Evolutionary conservation across 129 eudicot species (phyloP).

Genomic region (Logfia minima): DNA sequence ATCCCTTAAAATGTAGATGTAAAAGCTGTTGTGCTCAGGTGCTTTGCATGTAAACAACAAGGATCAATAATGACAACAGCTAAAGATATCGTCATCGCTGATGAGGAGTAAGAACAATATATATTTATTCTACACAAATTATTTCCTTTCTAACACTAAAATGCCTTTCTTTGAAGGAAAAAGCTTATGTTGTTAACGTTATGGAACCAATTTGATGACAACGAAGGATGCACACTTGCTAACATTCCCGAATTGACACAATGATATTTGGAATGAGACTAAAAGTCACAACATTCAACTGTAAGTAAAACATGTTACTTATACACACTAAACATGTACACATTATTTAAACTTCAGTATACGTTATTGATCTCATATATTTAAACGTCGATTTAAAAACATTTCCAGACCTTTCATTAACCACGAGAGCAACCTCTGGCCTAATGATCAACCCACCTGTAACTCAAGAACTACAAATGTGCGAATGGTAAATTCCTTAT

Average conservation of each 20-base stretch:
- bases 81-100: not conserved
- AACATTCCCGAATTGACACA: not conserved
- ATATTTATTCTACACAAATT: too few species aligned
- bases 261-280: not conserved
- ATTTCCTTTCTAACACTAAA: not conserved
- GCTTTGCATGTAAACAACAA: not conserved
- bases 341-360: not conserved
- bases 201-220: conserved; percentile 4
- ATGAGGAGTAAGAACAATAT: conserved; percentile 1
- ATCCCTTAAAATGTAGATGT: too few species aligned
- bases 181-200: not conserved
- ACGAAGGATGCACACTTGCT: not conserved
- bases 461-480: not conserved
- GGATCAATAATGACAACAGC: not conserved
- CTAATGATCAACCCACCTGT: not conserved
- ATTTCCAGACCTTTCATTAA: not conserved
- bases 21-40: not conserved
- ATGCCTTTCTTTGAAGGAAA: not conserved
- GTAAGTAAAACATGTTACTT: not conserved
- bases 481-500: not conserved
- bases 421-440: not conserved
- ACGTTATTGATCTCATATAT: not conserved
- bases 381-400: not conserved
- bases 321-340: too few species aligned
- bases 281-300: conserved; percentile 1